Base-by-base conservation (phyloP, 805 yeast genomes). In the Sugiyamaella qingdaonensis region DNA sequence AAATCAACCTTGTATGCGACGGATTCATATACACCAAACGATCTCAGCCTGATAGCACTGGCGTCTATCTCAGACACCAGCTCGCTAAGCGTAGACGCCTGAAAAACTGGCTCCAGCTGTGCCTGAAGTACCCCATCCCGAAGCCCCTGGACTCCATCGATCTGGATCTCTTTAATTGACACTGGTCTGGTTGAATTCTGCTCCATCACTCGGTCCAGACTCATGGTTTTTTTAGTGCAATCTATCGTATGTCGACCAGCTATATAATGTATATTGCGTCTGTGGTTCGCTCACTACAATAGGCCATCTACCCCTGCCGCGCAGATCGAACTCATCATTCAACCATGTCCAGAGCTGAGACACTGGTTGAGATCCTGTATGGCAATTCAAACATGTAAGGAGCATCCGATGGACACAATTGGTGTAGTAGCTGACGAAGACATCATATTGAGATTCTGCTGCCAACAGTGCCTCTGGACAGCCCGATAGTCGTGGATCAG, bases 171-270 rank as follows among this genome's bases (percentile, higher is more conserved):
- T 44, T 54, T 55, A 51, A 65, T 58, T 27, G 51, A 33, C 46
- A 66, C 60, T n/a, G 65, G 68, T 48, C 55, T 60, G 49, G 59
- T 46, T 19, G 58, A 43, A 46, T 67, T 69, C 45, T 57, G 56
- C 47, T 56, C 66, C 47, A 65, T 16, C n/a, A 48, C 33, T 16
- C 21, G 31, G 9, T 36, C 51, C 13, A 48, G 13, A 16, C 21
- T 11, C 18, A 33, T 29, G 46, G n/a, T 44, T 7, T 10, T 19
- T 4, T 8, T 7, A 11, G 18, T 5, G 3, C 7, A 13, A 21
- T n/a, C n/a, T 24, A 24, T 7, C 7, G 7, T 24, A 24, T 24
- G 29, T 24, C 29, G 7, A 24, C 29, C 29, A 24, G 7, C 29
- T 24, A 24, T 24, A 3, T 24, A 10, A 21, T 24, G 7, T 4